Evolutionary conservation across 768 basidiomycete species (phyloP), one percentile per base, ranked within the genome.

Genomic region (Heimioporus sp.): DNA sequence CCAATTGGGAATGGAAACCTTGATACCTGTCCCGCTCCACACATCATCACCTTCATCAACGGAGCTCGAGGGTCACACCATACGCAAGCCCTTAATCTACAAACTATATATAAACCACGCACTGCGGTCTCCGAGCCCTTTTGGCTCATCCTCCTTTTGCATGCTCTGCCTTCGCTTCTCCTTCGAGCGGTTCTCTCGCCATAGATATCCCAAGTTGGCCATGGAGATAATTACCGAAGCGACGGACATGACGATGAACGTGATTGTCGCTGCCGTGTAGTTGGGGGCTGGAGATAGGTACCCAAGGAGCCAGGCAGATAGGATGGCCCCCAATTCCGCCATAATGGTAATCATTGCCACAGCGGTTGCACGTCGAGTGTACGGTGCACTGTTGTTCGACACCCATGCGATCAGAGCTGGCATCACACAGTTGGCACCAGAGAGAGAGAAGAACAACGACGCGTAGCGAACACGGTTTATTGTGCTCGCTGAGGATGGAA

Each of bases 321-420:
- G 75, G 47, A 85, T 82, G 2, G 80, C 81, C 2, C 82, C 81
- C 0, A 72, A 65, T 60, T 85, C 83, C 13, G 76, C 76, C 71
- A 78, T 71, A 52, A 77, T 78, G 52, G 79, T 79, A 2, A 74
- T 72, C n/a, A 82, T 68, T 10, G 81, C 82, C 43, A 85, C 75
- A 16, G 76, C 72, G 1, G 82, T 83, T 3, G 82, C 85, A 10
- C 83, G 77, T 32, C 81, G 72, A 30, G 71, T 67, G 54, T 82
- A 73, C 0, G 84, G 84, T 5, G 79, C 71, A 5, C 79, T 73
- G 65, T 86, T 86, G 65, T 85, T 85, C 15, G n/a, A 80, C 74
- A 40, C 67, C 84, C 85, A 86, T 0, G 83, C 76, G 2, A 73
- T 73, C 20, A 81, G 61, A 28, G n/a, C n/a, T n/a, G n/a, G n/a